Evolutionary conservation across 192 early-diverging fungal genomes (phyloP).

Genomic region (Lobosporangium transversale): DNA sequence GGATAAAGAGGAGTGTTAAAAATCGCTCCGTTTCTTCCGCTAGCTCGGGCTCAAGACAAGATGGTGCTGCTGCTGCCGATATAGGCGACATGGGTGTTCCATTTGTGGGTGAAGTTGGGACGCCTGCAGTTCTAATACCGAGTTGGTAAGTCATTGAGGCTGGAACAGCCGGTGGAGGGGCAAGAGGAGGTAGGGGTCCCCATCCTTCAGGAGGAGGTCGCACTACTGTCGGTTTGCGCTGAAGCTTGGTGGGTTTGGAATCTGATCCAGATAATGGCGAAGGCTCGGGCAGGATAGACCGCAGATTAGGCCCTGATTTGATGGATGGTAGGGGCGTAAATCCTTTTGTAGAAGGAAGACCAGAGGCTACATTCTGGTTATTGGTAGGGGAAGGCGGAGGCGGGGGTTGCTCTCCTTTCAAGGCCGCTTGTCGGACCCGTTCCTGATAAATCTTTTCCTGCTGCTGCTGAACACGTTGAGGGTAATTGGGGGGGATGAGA

Average conservation of each 20-base stretch:
- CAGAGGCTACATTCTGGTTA: constrained; percentile 2
- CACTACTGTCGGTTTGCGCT: constrained; percentile 44
- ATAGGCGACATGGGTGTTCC: constrained; percentile 37
- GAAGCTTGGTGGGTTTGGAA: constrained; percentile 22
- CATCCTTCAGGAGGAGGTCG: constrained; percentile 49
- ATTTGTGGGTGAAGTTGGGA: constrained; percentile 1
- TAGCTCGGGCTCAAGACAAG: constrained; percentile 51
- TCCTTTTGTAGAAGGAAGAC: constrained; percentile 9
- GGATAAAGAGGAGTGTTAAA: constrained; percentile 45
- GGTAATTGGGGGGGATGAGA: constrained; percentile 46
- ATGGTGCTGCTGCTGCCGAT: constrained; percentile 5
- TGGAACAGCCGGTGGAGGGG: constrained; percentile 45
- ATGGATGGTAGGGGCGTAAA: constrained; percentile 45
- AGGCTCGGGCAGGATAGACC: constrained; percentile 28
- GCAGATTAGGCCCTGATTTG: constrained; percentile 48
- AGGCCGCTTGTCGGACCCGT: constrained; percentile 38
- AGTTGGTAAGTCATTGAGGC: constrained; percentile 44
- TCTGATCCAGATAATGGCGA: constrained; percentile 43
- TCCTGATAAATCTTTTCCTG: constrained; percentile 51
- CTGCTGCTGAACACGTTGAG: constrained; percentile 47
- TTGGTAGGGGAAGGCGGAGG: constrained; percentile 10
- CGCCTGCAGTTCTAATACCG: constrained; percentile 25
- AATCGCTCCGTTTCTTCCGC: constrained; percentile 51
- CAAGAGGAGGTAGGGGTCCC: constrained; percentile 49
- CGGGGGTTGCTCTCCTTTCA: constrained; percentile 33